Conservation (phyloP, 768 basidiomycete species). For the Termitomyces sp. region DNA sequence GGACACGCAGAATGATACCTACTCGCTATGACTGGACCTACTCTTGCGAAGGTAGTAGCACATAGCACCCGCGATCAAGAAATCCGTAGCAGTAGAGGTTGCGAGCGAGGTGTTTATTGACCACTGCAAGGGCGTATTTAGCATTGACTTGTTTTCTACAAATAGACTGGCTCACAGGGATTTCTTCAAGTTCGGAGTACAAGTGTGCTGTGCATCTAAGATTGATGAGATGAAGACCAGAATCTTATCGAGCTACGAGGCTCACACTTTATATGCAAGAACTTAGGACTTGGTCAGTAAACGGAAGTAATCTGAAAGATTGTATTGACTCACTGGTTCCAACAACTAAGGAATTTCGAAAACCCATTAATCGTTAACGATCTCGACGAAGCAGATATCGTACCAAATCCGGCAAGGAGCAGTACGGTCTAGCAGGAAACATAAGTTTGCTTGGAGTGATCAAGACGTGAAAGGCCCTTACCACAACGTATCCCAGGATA, state of each 20-base stretch:
- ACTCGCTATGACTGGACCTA: conserved; percentile 23
- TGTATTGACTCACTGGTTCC: conserved; percentile 26
- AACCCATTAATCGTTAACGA: conserved; percentile 2
- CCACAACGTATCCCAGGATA: conserved; percentile 33
- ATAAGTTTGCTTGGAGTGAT: background rate
- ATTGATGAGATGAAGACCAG: background rate
- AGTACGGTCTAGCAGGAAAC: conserved; percentile 25
- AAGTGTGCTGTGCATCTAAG: conserved; percentile 29
- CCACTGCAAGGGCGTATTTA: conserved; percentile 28
- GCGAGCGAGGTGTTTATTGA: conserved; percentile 38
- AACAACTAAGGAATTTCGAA: conserved; percentile 20
- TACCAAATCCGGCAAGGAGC: conserved; percentile 38
- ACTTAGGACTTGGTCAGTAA: conserved; percentile 17
- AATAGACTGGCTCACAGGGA: background rate
- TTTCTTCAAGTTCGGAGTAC: conserved; percentile 14
- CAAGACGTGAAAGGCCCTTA: conserved; percentile 16
- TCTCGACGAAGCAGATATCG: conserved; percentile 6
- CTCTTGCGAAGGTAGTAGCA: conserved; percentile 32
- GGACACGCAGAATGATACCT: background rate
- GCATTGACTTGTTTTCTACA: background rate
- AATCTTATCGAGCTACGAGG: background rate
- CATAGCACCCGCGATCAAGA: conserved; percentile 35
- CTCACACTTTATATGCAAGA: conserved; percentile 36
- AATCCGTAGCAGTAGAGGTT: conserved; percentile 41
- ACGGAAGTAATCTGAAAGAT: background rate